Evolutionary conservation across 352 stramenopile genomes (phyloP).

Genomic region (Pythium scleroteichum): DNA sequence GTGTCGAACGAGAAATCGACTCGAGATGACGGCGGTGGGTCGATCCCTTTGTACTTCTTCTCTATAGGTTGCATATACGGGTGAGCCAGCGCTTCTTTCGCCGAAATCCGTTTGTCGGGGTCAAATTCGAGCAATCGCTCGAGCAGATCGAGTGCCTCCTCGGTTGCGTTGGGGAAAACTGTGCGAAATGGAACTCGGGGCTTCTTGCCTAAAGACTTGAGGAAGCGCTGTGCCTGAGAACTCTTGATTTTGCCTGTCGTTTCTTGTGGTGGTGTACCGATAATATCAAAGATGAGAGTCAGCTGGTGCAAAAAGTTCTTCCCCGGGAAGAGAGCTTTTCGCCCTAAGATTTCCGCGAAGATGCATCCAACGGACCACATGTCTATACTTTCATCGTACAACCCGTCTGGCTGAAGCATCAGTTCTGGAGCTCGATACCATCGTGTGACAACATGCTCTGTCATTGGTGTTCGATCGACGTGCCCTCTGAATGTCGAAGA

Average conservation of each 20-base stretch:
- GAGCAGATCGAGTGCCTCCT: conserved; percentile 62
- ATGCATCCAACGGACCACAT: conserved; percentile 92
- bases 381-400: conserved; percentile 88
- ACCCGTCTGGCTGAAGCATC: conserved; percentile 88
- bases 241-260: conserved; percentile 62
- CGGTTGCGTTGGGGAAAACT: conserved; percentile 54
- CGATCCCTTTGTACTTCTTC: conserved; percentile 52
- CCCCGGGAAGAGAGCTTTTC: conserved; percentile 71
- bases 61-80: conserved; percentile 77
- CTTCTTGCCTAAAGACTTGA: conserved; percentile 64
- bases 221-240: conserved; percentile 67
- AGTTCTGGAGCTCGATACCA: conserved; percentile 92
- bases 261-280: conserved; percentile 55
- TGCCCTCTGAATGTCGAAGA: conserved; percentile 11
- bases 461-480: conserved; percentile 56
- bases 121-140: conserved; percentile 71
- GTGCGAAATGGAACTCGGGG: conserved; percentile 48
- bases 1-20: conserved; percentile 75
- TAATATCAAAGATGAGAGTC: conserved; percentile 75
- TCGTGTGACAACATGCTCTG: conserved; percentile 85
- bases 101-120: conserved; percentile 49
- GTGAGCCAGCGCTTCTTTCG: conserved; percentile 60
- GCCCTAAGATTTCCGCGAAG: conserved; percentile 75
- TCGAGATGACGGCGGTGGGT: conserved; percentile 38
- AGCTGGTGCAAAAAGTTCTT: conserved; percentile 86